These are phyloP conservation scores for Lyophyllum shimeji DNA, from an alignment of 768 basidiomycete genomes.

Conservation along the genomic window DNA sequence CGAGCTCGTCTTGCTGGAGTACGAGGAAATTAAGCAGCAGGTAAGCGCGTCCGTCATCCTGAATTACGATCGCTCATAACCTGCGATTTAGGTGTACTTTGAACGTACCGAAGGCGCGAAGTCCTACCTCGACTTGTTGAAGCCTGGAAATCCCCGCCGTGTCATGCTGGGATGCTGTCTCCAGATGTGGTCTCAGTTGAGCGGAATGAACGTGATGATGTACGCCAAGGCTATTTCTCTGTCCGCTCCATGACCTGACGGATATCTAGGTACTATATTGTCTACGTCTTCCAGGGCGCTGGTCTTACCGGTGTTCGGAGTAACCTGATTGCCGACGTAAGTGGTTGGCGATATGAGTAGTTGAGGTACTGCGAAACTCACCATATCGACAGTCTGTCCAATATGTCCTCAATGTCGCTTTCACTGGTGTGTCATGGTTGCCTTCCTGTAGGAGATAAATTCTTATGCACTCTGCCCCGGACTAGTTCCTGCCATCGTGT, in stretches of 20 bases:
- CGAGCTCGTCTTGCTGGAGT: conserved; percentile 69
- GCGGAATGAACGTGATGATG: conserved; percentile 86
- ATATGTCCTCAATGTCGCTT: conserved; percentile 51
- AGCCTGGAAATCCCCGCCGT: conserved; percentile 65
- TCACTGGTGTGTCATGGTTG: conserved; percentile 39
- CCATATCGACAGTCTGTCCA: conserved; percentile 52
- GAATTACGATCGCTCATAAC: background rate
- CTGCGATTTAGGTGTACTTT: conserved; percentile 37
- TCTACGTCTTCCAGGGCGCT: conserved; percentile 77
- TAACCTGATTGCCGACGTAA: conserved; percentile 65
- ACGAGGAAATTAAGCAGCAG: conserved; percentile 62
- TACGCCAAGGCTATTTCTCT: conserved; percentile 22
- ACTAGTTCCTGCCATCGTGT: conserved; percentile 51
- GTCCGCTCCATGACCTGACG: background rate
- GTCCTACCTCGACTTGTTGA: conserved; percentile 65
- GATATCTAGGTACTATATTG: conserved; percentile 50
- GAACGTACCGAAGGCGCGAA: conserved; percentile 73
- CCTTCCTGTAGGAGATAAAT: conserved; percentile 41
- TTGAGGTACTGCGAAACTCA: background rate
- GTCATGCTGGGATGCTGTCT: conserved; percentile 68
- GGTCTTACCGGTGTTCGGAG: conserved; percentile 74
- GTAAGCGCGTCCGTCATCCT: conserved; percentile 21
- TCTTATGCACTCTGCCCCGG: conserved; percentile 27
- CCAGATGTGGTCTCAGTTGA: conserved; percentile 81
- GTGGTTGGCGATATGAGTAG: too few relatives aligned